Base-by-base conservation (phyloP, 2,329 filamentous ascomycete genomes). In the Cordyceps pruinosa region DNA sequence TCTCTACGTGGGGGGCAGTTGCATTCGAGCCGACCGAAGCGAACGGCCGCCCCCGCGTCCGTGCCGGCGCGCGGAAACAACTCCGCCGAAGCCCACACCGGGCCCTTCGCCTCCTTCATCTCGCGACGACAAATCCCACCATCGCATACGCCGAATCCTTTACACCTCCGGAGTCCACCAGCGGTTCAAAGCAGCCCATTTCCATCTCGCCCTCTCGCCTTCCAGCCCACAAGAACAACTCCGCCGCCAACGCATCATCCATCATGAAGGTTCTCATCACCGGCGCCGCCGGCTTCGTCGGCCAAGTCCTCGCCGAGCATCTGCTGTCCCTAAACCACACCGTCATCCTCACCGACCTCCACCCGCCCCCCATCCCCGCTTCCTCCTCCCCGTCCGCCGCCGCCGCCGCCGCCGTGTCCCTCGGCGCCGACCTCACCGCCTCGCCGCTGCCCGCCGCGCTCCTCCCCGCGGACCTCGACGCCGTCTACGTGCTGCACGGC, bases 241-340 rank as follows among this genome's bases (percentile, higher is more conserved):
- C 42, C 30, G 21, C n/a, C n/a, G n/a, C n/a, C n/a, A n/a, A n/a
- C 37, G n/a, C 37, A 35, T 10, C 41, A 35, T n/a, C n/a, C 26
- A 59, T 10, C 46, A 58, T 57, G 59, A 56, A 50, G 35, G 74
- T 85, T 41, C 76, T 85, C 65, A 83, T 86, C 63, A 85, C 82
- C 13, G 82, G 83, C 34, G 82, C 77, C 21, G 78, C 79, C 51
- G 83, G 83, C 57, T 85, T 86, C 66, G 79, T 86, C 58, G 82
- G 82, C 66, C 82, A 84, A 66, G 74, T 81, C 48, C 75, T 86
- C 34, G 77, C 80, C 10, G 73, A 74, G 53, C 75, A 79, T 41
- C 74, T 86, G 12, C 70, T 85, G 41, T 71, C 75, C 30, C 60
- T 64, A 7, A 60, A 62, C 30, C 55, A 74, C 35, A 69, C 75